phyloP scores from a whole-genome alignment of 305 asterid genomes.

The Plantago coronopus region DNA sequence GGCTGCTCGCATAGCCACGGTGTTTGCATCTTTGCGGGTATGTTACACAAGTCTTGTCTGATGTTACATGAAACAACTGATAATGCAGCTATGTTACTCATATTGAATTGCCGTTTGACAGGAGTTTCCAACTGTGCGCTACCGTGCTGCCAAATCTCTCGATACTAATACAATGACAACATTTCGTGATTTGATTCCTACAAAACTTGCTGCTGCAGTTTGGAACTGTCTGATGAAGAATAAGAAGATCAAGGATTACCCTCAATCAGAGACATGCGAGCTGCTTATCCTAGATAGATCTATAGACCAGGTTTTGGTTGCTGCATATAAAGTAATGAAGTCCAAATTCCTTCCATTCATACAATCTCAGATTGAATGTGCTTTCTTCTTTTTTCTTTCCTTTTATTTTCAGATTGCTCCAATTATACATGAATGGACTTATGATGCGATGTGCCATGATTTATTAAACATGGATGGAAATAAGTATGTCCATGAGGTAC shows the following conservation, averaged over 20 bases:
- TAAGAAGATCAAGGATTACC: conserved; percentile 64
- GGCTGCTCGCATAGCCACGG: conserved; percentile 93
- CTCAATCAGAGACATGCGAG: conserved; percentile 95
- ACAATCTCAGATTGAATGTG: conserved; percentile 5
- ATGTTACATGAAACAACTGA: conserved; percentile 15
- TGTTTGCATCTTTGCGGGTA: conserved; percentile 91
- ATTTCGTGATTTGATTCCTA: conserved; percentile 89
- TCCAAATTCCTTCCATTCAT: conserved; percentile 1
- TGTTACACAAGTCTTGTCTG: conserved; percentile 18
- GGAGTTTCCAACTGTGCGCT: conserved; percentile 96
- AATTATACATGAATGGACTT: conserved; percentile 97
- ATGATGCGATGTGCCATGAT: conserved; percentile 99
- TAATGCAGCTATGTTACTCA: conserved; percentile 8
- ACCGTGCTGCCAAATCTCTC: conserved; percentile 92
- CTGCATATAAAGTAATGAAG: conserved; percentile 3
- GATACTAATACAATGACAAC: conserved; percentile 94
- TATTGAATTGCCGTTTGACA: conserved; percentile 37
- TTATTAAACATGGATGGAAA: conserved; percentile 94
- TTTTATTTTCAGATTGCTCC: conserved; percentile 75
- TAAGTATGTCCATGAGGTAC: conserved; percentile 93
- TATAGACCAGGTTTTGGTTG: conserved; percentile 73
- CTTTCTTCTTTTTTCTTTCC: conserved; percentile 20
- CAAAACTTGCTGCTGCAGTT: conserved; percentile 94
- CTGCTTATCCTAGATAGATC: conserved; percentile 96
- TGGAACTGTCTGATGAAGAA: conserved; percentile 92